Evolutionary conservation across 208 protist species (phyloP).

Genomic region (Entamoeba moshkovskii): DNA sequence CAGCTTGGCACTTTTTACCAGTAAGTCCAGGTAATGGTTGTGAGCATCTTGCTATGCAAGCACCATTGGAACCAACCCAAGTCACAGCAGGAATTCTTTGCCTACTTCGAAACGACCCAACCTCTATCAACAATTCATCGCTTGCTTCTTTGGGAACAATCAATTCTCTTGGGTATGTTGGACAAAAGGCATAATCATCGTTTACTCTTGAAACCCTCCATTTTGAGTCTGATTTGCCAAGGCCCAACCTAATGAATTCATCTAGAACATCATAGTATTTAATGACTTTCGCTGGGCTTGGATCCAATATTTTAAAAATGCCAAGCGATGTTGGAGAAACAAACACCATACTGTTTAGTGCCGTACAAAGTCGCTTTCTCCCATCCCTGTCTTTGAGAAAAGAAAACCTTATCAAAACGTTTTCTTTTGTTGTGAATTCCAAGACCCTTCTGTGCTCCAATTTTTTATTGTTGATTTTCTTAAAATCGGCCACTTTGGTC

Average conservation of each 20-base stretch:
- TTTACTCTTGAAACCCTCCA: neutral
- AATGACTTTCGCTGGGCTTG: no score
- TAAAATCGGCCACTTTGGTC: neutral
- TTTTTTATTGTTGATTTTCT: neutral
- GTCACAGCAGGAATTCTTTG: neutral
- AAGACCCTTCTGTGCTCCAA: no score
- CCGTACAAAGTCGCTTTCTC: no score
- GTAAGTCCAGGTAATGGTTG: neutral
- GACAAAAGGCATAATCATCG: neutral
- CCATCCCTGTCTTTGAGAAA: no score
- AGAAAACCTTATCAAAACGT: no score
- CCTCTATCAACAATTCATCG: neutral
- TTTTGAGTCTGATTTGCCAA: neutral
- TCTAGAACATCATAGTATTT: no score
- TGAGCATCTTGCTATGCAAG: neutral
- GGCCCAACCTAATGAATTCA: neutral
- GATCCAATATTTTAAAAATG: no score
- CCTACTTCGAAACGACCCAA: neutral
- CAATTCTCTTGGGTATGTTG: neutral
- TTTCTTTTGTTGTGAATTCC: no score
- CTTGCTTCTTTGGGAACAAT: neutral
- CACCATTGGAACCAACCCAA: neutral
- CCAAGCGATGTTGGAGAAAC: no score
- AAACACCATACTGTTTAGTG: no score
- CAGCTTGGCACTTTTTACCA: neutral